Base-by-base conservation (phyloP, 2,329 filamentous ascomycete genomes). In the Emmonsiellopsis sp. region DNA sequence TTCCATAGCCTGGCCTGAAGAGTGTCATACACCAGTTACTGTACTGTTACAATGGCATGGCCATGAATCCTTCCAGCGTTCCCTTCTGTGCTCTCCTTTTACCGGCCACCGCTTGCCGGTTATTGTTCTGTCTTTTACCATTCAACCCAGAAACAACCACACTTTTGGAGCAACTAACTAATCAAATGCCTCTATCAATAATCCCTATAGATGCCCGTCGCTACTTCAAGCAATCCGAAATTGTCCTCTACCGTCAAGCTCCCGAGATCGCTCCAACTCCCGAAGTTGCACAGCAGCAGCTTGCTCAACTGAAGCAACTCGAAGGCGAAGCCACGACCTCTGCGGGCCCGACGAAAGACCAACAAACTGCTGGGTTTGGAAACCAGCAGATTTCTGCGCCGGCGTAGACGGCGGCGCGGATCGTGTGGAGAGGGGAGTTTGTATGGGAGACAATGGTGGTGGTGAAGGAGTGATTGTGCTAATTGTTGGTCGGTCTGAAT, bases 221-320 rank as follows among this genome's bases (percentile, higher is more conserved):
- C 64, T 98, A 98, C 75, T 98, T 98, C 76, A 98, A 98, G 73
- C 93, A 98, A 72, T 96, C 90, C 51, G 93, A 98, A 75, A 98
- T 98, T 68, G 91, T 96, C 55, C 84, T 98, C 51, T 97, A 87
- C 76, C 85, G 93, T 60, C 93, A 97, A 66, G 71, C 74, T 30
- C 75, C 75, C 48, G 74, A 76, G 56, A 68, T 73, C 54, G 67
- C 68, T 26, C 61, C 65, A n/a, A 72, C 69, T 7, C 67, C 70
- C 11, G 66, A 71, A 51, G 68, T 67, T 30, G 65, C 67, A 49
- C 71, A 73, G 54, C 69, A 72, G 55, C 64, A 43, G 32, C 40
- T 65, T 56, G 67, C 70, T 51, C 69, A 71, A 52, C 65, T 70
- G 51, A 15, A 51, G 59, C 65, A 67, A 45, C 59, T 70, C 20